Evolutionary conservation across 805 yeast genomes (phyloP), one percentile per base, ranked within the genome.

Genomic region (Schwanniomyces polymorphus): DNA sequence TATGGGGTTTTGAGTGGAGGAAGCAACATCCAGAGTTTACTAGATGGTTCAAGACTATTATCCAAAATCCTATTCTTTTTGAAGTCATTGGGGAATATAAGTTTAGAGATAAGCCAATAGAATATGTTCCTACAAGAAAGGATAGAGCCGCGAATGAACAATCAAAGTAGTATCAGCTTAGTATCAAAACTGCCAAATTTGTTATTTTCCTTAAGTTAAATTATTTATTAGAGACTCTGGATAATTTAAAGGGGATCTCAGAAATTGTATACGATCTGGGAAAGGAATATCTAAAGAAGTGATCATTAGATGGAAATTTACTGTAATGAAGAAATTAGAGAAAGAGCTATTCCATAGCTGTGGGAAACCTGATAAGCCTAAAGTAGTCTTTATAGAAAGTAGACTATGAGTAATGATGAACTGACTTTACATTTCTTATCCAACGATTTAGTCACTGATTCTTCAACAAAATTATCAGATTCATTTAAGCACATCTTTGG

Each of bases 281-380:
- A n/a, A n/a, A n/a, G n/a, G n/a, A n/a, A n/a, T n/a, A n/a, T n/a
- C n/a, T n/a, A n/a, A n/a, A n/a, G n/a, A n/a, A n/a, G n/a, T n/a
- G n/a, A n/a, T n/a, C n/a, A n/a, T n/a, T n/a, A n/a, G n/a, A n/a
- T n/a, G n/a, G n/a, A n/a, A n/a, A n/a, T n/a, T 57, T 92, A 94
- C 86, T 91, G 97, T 55, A 94, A 92, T 82, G 92, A 90, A 77
- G 98, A 94, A 65, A 92, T 98, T 68, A 88, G 97, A 77, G 85
- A 83, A 68, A 84, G 74, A 58, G 96, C 97, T 58, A 79, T 92
- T 59, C 98, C 98, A 70, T 94, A 92, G 91, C 94, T 92, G 91
- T 94, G 97, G 97, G 67, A 76, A 57, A 87, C 86, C 70, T 85
- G 87, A 78, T 92, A 79, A 81, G 86, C 84, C 94, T 56, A 79